Percentiles rank a stretch among this genome's conserved stretches.
Conservation (phyloP, 805 yeast genomes). For the Saccharomycopsis fodiens region DNA sequence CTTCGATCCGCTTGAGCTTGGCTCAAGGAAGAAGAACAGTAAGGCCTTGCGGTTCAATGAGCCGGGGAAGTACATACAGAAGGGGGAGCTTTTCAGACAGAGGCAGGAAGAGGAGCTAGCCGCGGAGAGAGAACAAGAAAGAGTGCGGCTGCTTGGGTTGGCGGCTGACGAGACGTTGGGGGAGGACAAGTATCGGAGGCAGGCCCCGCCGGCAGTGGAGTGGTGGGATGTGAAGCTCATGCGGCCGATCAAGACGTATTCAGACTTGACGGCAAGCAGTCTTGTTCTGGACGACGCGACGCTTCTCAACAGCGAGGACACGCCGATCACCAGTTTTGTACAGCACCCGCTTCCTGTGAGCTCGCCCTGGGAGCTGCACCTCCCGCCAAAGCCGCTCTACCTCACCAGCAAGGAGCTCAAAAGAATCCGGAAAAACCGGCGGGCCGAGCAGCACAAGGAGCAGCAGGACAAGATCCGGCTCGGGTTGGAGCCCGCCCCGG, state of each 20-base stretch:
- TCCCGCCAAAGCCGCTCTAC: conserved; percentile 39
- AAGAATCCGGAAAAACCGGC: conserved; percentile 59
- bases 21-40: conserved; percentile 20
- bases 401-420: conserved; percentile 74
- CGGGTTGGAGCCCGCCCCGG: conserved; percentile 83
- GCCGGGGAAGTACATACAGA: conserved; percentile 54
- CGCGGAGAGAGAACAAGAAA: conserved; percentile 29
- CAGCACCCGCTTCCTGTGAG: conserved; percentile 73
- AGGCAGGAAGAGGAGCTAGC: conserved; percentile 28
- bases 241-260: conserved; percentile 30
- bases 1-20: conserved; percentile 24
- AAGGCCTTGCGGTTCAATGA: conserved; percentile 46
- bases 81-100: conserved; percentile 34
- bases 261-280: conserved; percentile 24
- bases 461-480: conserved; percentile 68
- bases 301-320: conserved; percentile 23
- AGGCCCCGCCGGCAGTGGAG: conserved; percentile 57
- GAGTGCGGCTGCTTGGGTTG: conserved; percentile 33
- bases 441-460: conserved; percentile 57
- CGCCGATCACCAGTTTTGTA: conserved; percentile 59
- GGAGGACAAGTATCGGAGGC: conserved; percentile 45
- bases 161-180: conserved; percentile 45
- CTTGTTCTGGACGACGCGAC: neutral
- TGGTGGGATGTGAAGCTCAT: conserved; percentile 84
- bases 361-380: conserved; percentile 49